phyloP scores from a whole-genome alignment of 257 asterid species.

The Hygrophila difformis region DNA sequence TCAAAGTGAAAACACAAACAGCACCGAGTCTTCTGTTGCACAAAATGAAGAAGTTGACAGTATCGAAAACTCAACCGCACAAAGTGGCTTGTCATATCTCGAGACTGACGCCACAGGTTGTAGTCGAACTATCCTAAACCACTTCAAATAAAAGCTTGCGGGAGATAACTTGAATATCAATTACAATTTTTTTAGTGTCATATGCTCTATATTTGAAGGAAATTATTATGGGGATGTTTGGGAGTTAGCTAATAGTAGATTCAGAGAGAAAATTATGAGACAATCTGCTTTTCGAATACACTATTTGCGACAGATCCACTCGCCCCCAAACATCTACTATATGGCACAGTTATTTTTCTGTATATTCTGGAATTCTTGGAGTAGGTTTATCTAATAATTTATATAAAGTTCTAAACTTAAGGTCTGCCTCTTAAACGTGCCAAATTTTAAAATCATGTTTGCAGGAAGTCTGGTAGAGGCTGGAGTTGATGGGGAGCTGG shows the following conservation, averaged over 20 bases:
- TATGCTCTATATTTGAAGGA: not conserved
- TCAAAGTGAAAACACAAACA: slow-evolving; percentile 21
- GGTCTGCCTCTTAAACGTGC: slow-evolving; percentile 1
- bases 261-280: too few relatives aligned
- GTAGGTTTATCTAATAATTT: too few relatives aligned
- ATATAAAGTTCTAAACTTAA: too few relatives aligned
- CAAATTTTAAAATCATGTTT: slow-evolving; percentile 15
- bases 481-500: slow-evolving; percentile 19
- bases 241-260: too few relatives aligned
- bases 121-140: slow-evolving; percentile 13
- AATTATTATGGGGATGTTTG: too few relatives aligned
- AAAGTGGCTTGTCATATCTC: slow-evolving; percentile 18
- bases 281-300: too few relatives aligned
- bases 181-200: not conserved
- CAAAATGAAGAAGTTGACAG: slow-evolving; percentile 29
- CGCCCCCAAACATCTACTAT: too few relatives aligned
- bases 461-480: slow-evolving; percentile 30
- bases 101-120: slow-evolving; percentile 38
- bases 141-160: not conserved
- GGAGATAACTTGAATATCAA: not conserved
- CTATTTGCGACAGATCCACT: too few relatives aligned
- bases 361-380: too few relatives aligned
- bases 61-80: slow-evolving; percentile 27
- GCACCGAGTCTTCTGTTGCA: slow-evolving; percentile 14
- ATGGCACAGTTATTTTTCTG: too few relatives aligned